Conservation (phyloP, 2,329 filamentous ascomycete genomes). For the Beauveria asiatica region DNA sequence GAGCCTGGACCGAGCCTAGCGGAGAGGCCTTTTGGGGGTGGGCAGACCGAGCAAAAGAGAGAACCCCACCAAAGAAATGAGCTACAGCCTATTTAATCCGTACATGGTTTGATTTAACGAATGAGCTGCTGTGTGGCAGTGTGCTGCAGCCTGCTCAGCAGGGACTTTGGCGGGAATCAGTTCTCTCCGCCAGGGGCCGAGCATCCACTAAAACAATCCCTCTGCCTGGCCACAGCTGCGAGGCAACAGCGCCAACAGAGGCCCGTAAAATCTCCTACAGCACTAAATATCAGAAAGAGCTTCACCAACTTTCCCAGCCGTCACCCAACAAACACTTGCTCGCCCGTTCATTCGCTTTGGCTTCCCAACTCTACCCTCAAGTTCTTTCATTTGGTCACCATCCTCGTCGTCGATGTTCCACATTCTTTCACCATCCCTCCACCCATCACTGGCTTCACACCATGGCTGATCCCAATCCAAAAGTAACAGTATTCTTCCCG, state of each 20-base stretch:
- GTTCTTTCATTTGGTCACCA: too few species aligned
- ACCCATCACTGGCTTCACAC: not conserved
- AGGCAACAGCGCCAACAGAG: not conserved
- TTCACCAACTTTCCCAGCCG: not conserved
- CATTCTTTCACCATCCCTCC: too few species aligned
- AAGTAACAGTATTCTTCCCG: not conserved
- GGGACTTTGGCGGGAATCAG: not conserved
- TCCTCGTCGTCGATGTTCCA: not conserved
- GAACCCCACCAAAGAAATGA: not conserved
- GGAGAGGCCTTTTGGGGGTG: not conserved
- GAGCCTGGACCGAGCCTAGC: too few species aligned
- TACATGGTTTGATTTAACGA: not conserved
- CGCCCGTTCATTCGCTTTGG: too few species aligned
- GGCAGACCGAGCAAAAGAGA: slow-evolving; percentile 5
- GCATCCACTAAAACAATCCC: not conserved
- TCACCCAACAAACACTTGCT: too few species aligned
- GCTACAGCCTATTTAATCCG: too few species aligned
- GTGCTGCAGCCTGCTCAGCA: not conserved
- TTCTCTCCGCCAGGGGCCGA: not conserved
- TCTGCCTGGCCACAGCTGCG: not conserved
- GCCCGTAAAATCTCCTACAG: not conserved
- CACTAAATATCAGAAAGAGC: not conserved
- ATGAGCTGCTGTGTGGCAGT: not conserved
- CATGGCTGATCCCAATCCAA: not conserved
- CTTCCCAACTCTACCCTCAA: too few species aligned